Evolutionary conservation across 176 grass and related monocot genomes (phyloP), one percentile per base, ranked within the genome.

Genomic region (Hordeum marinum): DNA sequence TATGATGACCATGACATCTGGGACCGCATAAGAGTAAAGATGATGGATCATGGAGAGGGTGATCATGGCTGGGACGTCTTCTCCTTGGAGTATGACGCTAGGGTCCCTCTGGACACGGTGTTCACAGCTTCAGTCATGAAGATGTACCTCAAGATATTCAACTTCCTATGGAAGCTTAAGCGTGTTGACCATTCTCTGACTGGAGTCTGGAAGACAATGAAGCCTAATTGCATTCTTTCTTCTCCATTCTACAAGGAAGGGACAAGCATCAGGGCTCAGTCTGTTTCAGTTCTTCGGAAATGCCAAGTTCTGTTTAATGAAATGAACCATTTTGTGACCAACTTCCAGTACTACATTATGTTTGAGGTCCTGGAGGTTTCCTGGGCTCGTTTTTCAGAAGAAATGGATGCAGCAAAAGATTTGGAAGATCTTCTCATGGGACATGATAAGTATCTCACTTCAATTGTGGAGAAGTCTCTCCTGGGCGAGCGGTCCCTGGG

Each of bases 291-390:
- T 79, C 76, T 98, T 86, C 91, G 96, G 39, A 98, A 93, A 85
- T 98, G 93, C 80, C 91, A 98, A 91, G 96, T 98, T 87, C 66
- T 98, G 7, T 94, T 92, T 73, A 98, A 95, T 72, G 96, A 98
- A 63, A 94, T 98, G 96, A 98, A 92, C 72, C 96, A 98, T 85
- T 98, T 98, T 76, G 91, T 98, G 27, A 98, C 89, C 68, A 95
- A 98, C 23, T 95, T 98, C 69, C 91, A 98, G 46, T 93, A 94
- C 84, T 98, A 98, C 65, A 98, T 98, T 60, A 98, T 94, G 96
- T 98, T 98, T 94, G 96, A 98, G 82, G 96, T 98, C 40, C 93
- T 98, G 77, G 96, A 95, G 81, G 81, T 94, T 81, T 98, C 96
- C 8, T 98, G 96, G 96, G 93, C 88, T 43, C 83, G 69, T 64